Evolutionary conservation across 306 rosid genomes (phyloP).

Genomic region (Pyrus betulifolia): DNA sequence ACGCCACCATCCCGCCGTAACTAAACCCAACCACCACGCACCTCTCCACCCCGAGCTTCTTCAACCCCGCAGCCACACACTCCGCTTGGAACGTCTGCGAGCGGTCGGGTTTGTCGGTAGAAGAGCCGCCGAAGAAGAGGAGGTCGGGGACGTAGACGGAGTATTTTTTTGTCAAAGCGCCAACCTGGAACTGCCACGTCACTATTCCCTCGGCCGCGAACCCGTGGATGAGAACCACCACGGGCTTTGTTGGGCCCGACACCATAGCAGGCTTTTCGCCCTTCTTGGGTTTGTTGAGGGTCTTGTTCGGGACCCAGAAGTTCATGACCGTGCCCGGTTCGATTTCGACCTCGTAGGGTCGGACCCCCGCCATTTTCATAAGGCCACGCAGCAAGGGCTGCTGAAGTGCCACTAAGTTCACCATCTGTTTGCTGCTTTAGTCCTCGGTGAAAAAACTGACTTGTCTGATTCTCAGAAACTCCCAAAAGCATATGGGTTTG

Average conservation of each 20-base stretch:
- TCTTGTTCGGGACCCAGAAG: slow-evolving; percentile 72
- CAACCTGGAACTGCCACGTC: slow-evolving; percentile 70
- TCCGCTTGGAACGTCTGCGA: slow-evolving; percentile 66
- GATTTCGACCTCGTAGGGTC: slow-evolving; percentile 59
- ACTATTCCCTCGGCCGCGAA: slow-evolving; percentile 81
- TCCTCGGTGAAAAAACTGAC: not conserved
- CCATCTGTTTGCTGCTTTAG: slow-evolving; percentile 32
- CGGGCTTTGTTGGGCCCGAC: slow-evolving; percentile 49
- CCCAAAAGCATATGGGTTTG: not conserved
- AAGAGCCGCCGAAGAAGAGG: slow-evolving; percentile 73
- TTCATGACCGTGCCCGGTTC: slow-evolving; percentile 71
- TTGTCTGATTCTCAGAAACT: not conserved
- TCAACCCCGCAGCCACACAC: slow-evolving; percentile 49
- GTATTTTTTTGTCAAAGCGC: slow-evolving; percentile 39
- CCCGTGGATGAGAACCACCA: slow-evolving; percentile 68
- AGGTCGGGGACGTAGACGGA: slow-evolving; percentile 74
- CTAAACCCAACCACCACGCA: slow-evolving; percentile 69
- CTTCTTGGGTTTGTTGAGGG: slow-evolving; percentile 43
- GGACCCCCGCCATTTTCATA: slow-evolving; percentile 85
- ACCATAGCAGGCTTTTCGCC: slow-evolving; percentile 12
- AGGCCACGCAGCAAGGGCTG: slow-evolving; percentile 52
- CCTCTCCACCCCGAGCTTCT: slow-evolving; percentile 63
- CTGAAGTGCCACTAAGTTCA: slow-evolving; percentile 70
- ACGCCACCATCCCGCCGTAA: slow-evolving; percentile 80
- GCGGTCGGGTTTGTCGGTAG: slow-evolving; percentile 40